Base-by-base conservation (phyloP, 2,329 filamentous ascomycete species). In the Trichoderma cornu-damae region DNA sequence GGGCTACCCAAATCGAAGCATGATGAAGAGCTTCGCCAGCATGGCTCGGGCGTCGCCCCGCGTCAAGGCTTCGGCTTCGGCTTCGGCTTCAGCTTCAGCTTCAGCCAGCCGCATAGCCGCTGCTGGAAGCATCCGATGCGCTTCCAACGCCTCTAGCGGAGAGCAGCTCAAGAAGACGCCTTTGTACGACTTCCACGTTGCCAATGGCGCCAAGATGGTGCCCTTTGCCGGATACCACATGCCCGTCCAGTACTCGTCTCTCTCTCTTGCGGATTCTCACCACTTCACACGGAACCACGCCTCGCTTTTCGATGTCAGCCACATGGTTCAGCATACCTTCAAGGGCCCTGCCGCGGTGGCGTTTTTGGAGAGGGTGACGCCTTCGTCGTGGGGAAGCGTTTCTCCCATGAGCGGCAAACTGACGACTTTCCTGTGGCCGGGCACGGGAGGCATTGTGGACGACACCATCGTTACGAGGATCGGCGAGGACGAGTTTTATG, bases 321-420 rank as follows among this genome's bases (percentile, higher is more conserved):
- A 97, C 76, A 97, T 97, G 93, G 91, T 87, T 61, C 92, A 96
- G 76, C 91, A 96, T 72, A 82, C 86, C 63, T 85, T 99, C 69
- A 83, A 83, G 51, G 94, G 94, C 0, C 84, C 90, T 6, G 88
- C 88, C 32, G 92, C 90, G 4, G 81, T 87, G 24, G 82, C 83
- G 4, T 94, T 97, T 70, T 82, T 99, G 34, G 86, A 96, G 77
- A 85, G 78, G 63, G 78, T 99, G 60, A 96, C 92, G 0, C 94
- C 94, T 0, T 86, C 87, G 11, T 84, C 85, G 43, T 78, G 94
- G 50, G 77, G 79, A 47, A 76, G 78, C 32, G 80, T 96, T 60
- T 75, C 76, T 26, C 70, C 77, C 40, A 85, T 90, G 75, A 81
- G 84, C 67, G 91, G 89, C 64, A 92, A 88, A 12, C 81, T 99